Evolutionary conservation across 495 filamentous ascomycete species (phyloP).

Genomic region (Penicillium antarcticum): DNA sequence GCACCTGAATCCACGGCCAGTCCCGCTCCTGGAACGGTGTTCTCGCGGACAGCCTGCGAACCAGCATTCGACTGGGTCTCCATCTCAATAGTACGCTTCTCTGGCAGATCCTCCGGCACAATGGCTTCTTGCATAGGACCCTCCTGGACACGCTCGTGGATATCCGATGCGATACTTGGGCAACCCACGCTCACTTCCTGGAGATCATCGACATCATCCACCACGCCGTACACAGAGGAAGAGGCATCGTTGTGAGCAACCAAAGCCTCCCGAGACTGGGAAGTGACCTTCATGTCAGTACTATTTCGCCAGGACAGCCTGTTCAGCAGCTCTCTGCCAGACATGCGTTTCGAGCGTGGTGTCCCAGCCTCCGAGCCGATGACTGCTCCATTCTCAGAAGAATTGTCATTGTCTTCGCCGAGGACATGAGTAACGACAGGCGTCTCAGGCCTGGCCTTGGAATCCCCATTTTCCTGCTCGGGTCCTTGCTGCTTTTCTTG

Average conservation of each 20-base stretch:
- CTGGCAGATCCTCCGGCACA: not conserved
- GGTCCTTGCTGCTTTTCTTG: not conserved
- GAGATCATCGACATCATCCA: slow-evolving; percentile 30
- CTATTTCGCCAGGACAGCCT: slow-evolving; percentile 16
- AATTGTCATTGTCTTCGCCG: slow-evolving; percentile 19
- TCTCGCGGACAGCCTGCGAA: not conserved
- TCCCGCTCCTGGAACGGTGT: not conserved
- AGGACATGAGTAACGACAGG: slow-evolving; percentile 6
- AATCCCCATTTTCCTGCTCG: not conserved
- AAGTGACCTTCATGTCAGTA: slow-evolving; percentile 5
- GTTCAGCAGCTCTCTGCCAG: slow-evolving; percentile 18
- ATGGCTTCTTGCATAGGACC: not conserved
- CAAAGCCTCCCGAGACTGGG: slow-evolving; percentile 25
- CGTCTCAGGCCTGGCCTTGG: slow-evolving; percentile 6
- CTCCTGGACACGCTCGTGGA: not conserved
- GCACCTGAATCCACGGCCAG: not conserved
- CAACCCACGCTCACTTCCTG: slow-evolving; percentile 16
- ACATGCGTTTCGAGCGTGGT: slow-evolving; percentile 29
- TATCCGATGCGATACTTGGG: slow-evolving; percentile 13
- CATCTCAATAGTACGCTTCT: not conserved
- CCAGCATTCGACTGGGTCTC: not conserved
- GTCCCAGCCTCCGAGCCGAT: slow-evolving; percentile 34
- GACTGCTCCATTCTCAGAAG: slow-evolving; percentile 36
- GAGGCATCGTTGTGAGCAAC: slow-evolving; percentile 19
- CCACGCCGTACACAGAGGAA: slow-evolving; percentile 24